Conservation (phyloP, 2,329 filamentous ascomycete genomes). For the Lojkania enalia region DNA sequence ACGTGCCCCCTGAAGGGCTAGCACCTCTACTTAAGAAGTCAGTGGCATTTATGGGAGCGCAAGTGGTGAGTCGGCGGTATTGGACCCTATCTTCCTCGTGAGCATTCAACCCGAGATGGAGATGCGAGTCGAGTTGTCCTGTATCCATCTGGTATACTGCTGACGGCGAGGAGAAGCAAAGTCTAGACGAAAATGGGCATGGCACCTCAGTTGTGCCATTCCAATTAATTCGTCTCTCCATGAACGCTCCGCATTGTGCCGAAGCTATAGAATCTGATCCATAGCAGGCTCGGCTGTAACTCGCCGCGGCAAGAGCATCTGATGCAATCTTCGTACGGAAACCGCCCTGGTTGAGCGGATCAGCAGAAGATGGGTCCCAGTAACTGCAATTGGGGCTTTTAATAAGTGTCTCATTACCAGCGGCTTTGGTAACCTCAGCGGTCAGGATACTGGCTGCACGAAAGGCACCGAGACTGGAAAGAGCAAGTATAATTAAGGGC, state of each 20-base stretch:
- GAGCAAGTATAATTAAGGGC: conserved; percentile 27
- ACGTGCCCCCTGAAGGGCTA: too few relatives aligned
- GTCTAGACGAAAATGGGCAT: conserved; percentile 10
- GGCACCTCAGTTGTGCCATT: conserved; percentile 11
- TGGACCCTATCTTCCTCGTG: conserved; percentile 11
- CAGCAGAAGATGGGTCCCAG: conserved; percentile 5
- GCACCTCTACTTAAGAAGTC: too few relatives aligned
- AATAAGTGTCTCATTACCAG: conserved; percentile 32
- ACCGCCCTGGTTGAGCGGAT: conserved; percentile 6
- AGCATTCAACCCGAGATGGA: conserved; percentile 21
- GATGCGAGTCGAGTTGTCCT: conserved; percentile 16
- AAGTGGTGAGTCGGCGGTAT: conserved; percentile 10
- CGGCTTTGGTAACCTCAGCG: conserved; percentile 30
- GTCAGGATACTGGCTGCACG: conserved; percentile 32
- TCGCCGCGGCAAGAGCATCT: conserved; percentile 11
- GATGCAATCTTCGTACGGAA: conserved; percentile 5
- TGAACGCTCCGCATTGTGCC: conserved; percentile 1
- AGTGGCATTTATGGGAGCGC: conserved; percentile 15
- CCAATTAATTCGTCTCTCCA: conserved; percentile 5
- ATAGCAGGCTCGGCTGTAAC: conserved; percentile 14
- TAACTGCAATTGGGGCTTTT: conserved; percentile 27
- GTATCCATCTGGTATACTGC: conserved; percentile 13
- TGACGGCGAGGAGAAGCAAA: too few relatives aligned
- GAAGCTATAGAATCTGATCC: too few relatives aligned
- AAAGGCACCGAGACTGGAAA: conserved; percentile 26